A percentile compares a stretch with the other conserved stretches of the same genome.
Evolutionary conservation across 2,329 filamentous ascomycete genomes (phyloP).

Genomic region (Davidsoniella neocaledoniae): DNA sequence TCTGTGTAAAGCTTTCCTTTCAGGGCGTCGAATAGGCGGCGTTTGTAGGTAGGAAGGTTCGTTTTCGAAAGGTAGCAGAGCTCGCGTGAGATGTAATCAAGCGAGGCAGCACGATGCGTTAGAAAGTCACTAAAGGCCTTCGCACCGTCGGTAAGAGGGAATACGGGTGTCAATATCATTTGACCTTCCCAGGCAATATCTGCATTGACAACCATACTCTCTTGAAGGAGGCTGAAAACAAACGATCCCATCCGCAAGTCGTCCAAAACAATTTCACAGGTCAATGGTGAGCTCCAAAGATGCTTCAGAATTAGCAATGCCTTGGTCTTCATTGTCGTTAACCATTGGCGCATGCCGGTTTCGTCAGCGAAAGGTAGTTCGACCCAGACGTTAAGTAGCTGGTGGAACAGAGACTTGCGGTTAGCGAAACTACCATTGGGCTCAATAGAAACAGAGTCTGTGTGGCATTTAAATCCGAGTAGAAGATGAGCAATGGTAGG

Average conservation of each 20-base stretch:
- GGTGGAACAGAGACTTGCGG: slow-evolving; percentile 67
- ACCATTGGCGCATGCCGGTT: slow-evolving; percentile 47
- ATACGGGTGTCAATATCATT: slow-evolving; percentile 41
- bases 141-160: slow-evolving; percentile 52
- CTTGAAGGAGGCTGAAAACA: slow-evolving; percentile 58
- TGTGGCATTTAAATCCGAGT: slow-evolving; percentile 68
- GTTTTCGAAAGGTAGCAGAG: slow-evolving; percentile 60
- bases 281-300: slow-evolving; percentile 71
- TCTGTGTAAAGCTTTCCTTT: slow-evolving; percentile 56
- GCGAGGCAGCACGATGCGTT: slow-evolving; percentile 54
- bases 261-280: slow-evolving; percentile 54
- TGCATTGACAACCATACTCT: slow-evolving; percentile 52
- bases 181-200: slow-evolving; percentile 59
- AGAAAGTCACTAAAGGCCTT: slow-evolving; percentile 62
- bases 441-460: slow-evolving; percentile 51
- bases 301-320: slow-evolving; percentile 59
- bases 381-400: slow-evolving; percentile 54
- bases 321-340: slow-evolving; percentile 50
- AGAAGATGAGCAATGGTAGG: slow-evolving; percentile 84
- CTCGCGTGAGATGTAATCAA: slow-evolving; percentile 76
- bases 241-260: slow-evolving; percentile 70
- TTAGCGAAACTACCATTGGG: slow-evolving; percentile 53
- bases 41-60: slow-evolving; percentile 52
- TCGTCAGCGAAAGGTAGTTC: slow-evolving; percentile 49
- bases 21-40: slow-evolving; percentile 54